Base-by-base conservation (phyloP, 2,329 filamentous ascomycete species). In the Colletotrichum phormii region DNA sequence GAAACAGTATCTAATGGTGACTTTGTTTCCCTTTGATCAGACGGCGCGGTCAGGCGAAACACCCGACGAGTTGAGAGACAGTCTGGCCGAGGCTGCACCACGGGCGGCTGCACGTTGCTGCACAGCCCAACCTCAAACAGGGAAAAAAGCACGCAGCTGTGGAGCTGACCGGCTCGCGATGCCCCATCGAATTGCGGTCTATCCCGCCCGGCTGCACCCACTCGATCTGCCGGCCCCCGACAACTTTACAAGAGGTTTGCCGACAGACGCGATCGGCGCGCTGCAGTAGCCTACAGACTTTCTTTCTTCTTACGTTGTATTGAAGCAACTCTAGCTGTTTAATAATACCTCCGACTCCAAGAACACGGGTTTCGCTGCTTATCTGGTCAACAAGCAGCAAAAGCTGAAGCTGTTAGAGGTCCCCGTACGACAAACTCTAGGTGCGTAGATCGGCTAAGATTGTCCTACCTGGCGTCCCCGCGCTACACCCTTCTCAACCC, bases 31-130 rank as follows among this genome's bases (percentile, higher is more conserved):
- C 2, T 5, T 13, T 22, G 26, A 70, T 70, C 66, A 61, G 70
- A 70, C 22, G 66, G 37, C 6, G 35, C 64, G 66, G n/a, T 61
- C 55, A 37, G 66, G 64, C 70, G 70, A 51, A 60, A 64, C 70
- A 61, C 11, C 29, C 60, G 18, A 24, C 62, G 13, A 55, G 49
- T 24, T 29, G n/a, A 13, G 42, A n/a, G 42, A 8, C 12, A 22
- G 26, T 31, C 53, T 26, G 58, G 15, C 15, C 53, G 35, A 62
- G 13, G 51, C 15, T 57, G 7, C 54, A 15, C 51, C 8, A 15
- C 35, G 24, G 24, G 8, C 24, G 7, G 59, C 59, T 26, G 35
- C 59, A 31, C 37, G 37, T n/a, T 46, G 18, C 37, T 49, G 4
- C 5, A 8, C 13, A 49, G 18, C 2, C 9, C 6, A 61, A n/a